Evolutionary conservation across 1,284 basidiomycete species (phyloP).

Genomic region (Coriolopsis trogii): DNA sequence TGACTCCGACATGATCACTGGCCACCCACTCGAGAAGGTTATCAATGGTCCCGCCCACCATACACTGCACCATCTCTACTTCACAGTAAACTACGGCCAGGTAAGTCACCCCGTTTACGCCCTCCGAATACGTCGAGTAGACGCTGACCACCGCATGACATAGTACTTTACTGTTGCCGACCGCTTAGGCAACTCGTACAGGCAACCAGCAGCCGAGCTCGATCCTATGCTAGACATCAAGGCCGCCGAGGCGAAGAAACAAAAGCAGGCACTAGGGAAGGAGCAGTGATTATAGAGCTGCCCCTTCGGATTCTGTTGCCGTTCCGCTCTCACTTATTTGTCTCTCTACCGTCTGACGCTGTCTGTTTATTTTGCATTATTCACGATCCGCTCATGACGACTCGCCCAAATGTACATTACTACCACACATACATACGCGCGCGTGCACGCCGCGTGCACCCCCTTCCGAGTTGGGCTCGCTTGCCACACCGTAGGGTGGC

Average conservation of each 20-base stretch:
- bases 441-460: background rate
- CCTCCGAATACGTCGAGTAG: background rate
- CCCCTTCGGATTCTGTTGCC: background rate
- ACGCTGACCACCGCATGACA: conserved; percentile 24
- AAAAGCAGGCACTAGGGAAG: conserved; percentile 24
- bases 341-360: background rate
- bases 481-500: too few relatives aligned
- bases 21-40: conserved; percentile 85
- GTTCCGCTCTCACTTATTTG: background rate
- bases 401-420: conserved; percentile 23
- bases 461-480: too few relatives aligned
- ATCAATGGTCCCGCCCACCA: conserved; percentile 99
- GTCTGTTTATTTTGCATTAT: conserved; percentile 10
- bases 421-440: conserved; percentile 2
- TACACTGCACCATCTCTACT: conserved; percentile 95
- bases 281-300: conserved; percentile 17
- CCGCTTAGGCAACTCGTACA: conserved; percentile 82
- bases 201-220: conserved; percentile 80
- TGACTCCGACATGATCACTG: conserved; percentile 99
- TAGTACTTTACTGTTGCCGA: conserved; percentile 98
- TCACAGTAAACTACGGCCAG: conserved; percentile 95
- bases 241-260: conserved; percentile 26
- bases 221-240: conserved; percentile 83
- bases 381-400: conserved; percentile 14
- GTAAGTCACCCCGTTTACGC: conserved; percentile 38